phyloP scores from a whole-genome alignment of 805 yeast genomes.

The Ascoidea rubescens region DNA sequence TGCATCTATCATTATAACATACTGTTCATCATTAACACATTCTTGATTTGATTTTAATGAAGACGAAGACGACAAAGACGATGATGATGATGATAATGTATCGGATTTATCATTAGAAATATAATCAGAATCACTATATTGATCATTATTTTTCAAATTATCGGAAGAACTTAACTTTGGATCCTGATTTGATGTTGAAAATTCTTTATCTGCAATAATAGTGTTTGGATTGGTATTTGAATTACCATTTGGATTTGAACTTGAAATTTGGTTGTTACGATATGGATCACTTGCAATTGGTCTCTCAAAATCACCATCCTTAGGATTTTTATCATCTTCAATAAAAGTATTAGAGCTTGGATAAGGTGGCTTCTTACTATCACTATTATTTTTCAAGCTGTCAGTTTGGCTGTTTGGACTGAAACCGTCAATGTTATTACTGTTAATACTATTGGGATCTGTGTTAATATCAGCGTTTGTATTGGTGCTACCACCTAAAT shows the following conservation, averaged over 20 bases:
- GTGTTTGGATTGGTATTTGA: neutral
- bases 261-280: neutral
- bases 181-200: too few relatives aligned
- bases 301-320: neutral
- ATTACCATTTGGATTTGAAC: neutral
- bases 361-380: neutral
- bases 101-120: neutral
- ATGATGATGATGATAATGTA: neutral
- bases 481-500: neutral
- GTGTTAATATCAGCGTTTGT: neutral
- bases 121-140: neutral
- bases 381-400: too few relatives aligned
- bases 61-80: too few relatives aligned
- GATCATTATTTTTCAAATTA: neutral
- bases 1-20: slow-evolving; percentile 91
- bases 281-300: neutral
- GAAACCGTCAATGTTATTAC: too few relatives aligned
- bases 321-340: neutral
- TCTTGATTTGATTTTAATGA: neutral
- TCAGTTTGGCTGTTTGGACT: neutral
- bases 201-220: neutral
- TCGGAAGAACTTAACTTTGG: neutral
- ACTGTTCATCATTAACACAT: slow-evolving; percentile 39
- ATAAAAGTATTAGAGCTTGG: neutral
- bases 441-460: too few relatives aligned